Evolutionary conservation across 176 grass and related monocot genomes (phyloP).

Genomic region (Avena sativa): DNA sequence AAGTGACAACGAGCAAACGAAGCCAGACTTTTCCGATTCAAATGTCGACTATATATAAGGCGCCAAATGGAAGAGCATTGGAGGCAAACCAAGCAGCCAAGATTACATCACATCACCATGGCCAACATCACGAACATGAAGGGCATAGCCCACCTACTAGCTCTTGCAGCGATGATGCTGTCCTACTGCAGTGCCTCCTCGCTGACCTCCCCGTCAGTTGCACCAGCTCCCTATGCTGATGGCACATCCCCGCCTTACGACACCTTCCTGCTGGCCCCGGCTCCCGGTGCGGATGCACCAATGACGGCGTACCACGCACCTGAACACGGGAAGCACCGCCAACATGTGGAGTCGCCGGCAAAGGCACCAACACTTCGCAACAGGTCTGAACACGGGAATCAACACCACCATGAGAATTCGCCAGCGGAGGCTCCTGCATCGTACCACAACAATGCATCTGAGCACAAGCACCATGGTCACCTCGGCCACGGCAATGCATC

Average conservation of each 20-base stretch:
- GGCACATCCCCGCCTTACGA: background rate
- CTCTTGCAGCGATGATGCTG: conserved; percentile 3
- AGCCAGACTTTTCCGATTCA: background rate
- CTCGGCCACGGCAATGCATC: background rate
- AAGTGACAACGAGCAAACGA: background rate
- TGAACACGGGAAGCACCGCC: background rate
- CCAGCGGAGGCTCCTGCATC: background rate
- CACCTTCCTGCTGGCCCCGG: background rate
- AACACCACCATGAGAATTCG: background rate
- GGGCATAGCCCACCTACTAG: conserved; percentile 32
- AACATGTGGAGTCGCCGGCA: background rate
- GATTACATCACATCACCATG: background rate
- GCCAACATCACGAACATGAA: background rate
- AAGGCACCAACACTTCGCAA: conserved; percentile 34
- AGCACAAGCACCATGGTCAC: conserved; percentile 5
- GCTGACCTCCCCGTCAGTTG: background rate
- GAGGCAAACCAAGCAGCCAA: conserved; percentile 27
- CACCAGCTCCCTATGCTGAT: conserved; percentile 11
- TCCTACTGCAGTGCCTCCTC: conserved; percentile 24
- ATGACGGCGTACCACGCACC: background rate
- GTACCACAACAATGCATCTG: background rate
- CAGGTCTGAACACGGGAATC: background rate
- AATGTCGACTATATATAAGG: conserved; percentile 48
- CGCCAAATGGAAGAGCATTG: background rate
- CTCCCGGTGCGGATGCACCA: background rate